Conservation (phyloP, 495 filamentous ascomycete species). For the Hypoxylon cercidicola region DNA sequence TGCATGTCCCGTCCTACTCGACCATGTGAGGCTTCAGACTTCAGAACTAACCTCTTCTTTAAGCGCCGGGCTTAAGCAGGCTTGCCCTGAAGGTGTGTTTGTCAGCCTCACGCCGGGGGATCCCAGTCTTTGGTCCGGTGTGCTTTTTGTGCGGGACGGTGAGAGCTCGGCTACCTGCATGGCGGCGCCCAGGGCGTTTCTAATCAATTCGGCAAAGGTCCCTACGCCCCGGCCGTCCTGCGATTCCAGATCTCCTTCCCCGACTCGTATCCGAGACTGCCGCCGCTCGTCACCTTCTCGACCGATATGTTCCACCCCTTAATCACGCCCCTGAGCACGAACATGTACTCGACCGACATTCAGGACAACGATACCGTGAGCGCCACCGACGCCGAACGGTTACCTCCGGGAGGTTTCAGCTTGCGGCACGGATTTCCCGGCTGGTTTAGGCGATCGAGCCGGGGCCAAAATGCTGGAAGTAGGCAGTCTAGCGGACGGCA, state of each 20-base stretch:
- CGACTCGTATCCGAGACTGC: constrained; percentile 76
- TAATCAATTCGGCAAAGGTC: constrained; percentile 64
- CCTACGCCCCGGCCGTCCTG: constrained; percentile 86
- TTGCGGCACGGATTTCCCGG: constrained; percentile 88
- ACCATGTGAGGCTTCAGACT: constrained; percentile 1
- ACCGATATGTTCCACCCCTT: constrained; percentile 96
- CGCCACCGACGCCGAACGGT: constrained; percentile 79
- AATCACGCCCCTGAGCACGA: constrained; percentile 87
- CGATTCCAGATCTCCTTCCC: constrained; percentile 93
- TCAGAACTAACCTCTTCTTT: constrained; percentile 25
- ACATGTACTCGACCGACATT: constrained; percentile 84
- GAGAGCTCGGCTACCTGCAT: constrained; percentile 42
- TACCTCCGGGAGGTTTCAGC: constrained; percentile 88
- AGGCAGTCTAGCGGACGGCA: constrained; percentile 44
- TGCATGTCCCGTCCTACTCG: too few species aligned
- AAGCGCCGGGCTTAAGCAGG: constrained; percentile 83
- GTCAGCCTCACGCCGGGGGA: constrained; percentile 84
- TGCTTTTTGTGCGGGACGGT: constrained; percentile 91
- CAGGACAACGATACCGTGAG: constrained; percentile 77
- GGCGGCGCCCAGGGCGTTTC: constrained; percentile 6
- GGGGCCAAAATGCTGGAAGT: constrained; percentile 34
- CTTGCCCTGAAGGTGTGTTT: constrained; percentile 85
- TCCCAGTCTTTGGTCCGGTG: constrained; percentile 84
- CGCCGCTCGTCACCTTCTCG: constrained; percentile 85
- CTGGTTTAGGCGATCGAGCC: constrained; percentile 73